Evolutionary conservation across 495 filamentous ascomycete species (phyloP).

Genomic region (Neurospora sp.): DNA sequence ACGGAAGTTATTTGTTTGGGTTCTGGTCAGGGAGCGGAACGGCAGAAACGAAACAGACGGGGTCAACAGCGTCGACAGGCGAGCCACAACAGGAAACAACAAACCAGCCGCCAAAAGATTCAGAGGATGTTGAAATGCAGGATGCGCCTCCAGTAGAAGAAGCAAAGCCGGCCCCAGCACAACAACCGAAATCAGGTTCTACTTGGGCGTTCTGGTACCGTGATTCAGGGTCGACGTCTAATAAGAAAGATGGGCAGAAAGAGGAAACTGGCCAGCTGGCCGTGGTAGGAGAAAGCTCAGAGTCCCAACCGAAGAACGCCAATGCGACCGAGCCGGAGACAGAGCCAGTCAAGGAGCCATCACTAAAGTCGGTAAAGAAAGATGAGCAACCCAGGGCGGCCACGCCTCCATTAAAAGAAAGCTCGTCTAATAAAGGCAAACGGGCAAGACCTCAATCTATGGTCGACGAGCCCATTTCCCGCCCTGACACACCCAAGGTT

Average conservation of each 20-base stretch:
- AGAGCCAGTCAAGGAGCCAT: slow-evolving; percentile 27
- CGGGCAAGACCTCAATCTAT: slow-evolving; percentile 39
- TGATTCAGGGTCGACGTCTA: slow-evolving; percentile 39
- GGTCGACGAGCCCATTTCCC: slow-evolving; percentile 28
- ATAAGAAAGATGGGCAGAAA: slow-evolving; percentile 15
- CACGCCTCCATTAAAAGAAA: slow-evolving; percentile 17
- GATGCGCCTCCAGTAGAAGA: slow-evolving; percentile 23
- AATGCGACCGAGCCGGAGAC: slow-evolving; percentile 41
- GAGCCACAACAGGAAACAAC: slow-evolving; percentile 10
- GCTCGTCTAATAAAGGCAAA: slow-evolving; percentile 35
- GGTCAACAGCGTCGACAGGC: not conserved
- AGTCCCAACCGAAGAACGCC: slow-evolving; percentile 51
- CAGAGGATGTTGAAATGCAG: slow-evolving; percentile 27
- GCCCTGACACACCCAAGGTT: slow-evolving; percentile 26
- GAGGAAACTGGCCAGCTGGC: slow-evolving; percentile 56
- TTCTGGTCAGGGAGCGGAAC: slow-evolving; percentile 28
- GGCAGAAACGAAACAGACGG: not conserved
- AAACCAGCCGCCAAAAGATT: slow-evolving; percentile 18
- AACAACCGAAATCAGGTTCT: slow-evolving; percentile 42
- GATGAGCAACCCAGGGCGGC: slow-evolving; percentile 13
- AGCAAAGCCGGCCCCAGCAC: slow-evolving; percentile 5
- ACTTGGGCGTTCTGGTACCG: slow-evolving; percentile 84
- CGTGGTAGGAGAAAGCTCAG: slow-evolving; percentile 55
- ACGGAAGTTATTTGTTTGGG: slow-evolving; percentile 41
- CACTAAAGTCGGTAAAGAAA: slow-evolving; percentile 21